A percentile compares a stretch with the other conserved stretches of the same genome.
These are phyloP conservation scores for Penicillium coprophilum DNA, from an alignment of 495 filamentous ascomycete species.

Conservation along the genomic window DNA sequence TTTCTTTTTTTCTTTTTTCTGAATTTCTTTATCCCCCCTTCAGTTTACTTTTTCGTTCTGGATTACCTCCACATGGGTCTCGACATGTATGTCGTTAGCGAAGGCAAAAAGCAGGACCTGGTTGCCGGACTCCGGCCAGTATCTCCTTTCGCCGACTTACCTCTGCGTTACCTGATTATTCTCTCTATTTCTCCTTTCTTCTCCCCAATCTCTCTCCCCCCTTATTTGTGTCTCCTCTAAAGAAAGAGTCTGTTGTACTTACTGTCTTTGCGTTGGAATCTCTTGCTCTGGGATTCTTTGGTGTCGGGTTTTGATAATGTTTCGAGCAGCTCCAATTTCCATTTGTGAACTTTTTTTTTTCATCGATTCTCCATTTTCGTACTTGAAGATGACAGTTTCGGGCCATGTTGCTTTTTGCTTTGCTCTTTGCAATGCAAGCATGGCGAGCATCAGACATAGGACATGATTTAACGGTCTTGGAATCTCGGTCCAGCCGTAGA, in stretches of 20 bases:
- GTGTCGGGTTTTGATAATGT: constrained; percentile 26
- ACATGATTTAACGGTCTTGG: constrained; percentile 19
- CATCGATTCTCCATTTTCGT: constrained; percentile 8
- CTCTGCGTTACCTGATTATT: constrained; percentile 26
- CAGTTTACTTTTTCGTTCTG: constrained; percentile 27
- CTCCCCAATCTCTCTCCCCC: constrained; percentile 26
- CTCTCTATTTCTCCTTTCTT: constrained; percentile 21
- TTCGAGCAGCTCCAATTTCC: constrained; percentile 32
- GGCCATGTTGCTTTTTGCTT: neutral
- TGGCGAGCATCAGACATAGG: constrained; percentile 23
- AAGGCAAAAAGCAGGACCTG: constrained; percentile 34
- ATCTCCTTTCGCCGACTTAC: constrained; percentile 26
- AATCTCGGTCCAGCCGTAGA: constrained; percentile 5
- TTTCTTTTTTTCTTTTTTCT: constrained; percentile 32
- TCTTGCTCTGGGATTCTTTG: constrained; percentile 20
- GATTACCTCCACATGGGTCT: constrained; percentile 37
- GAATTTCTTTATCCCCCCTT: constrained; percentile 19
- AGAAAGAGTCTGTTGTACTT: constrained; percentile 33
- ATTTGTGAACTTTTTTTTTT: constrained; percentile 23
- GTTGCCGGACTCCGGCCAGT: constrained; percentile 39
- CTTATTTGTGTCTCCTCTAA: constrained; percentile 26
- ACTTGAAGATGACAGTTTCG: neutral
- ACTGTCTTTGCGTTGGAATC: constrained; percentile 29
- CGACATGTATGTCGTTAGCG: constrained; percentile 40
- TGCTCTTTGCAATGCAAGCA: constrained; percentile 17